These are phyloP conservation scores for Hymenoscyphus salicellus DNA, from an alignment of 2,329 filamentous ascomycete genomes.

Conservation along the genomic window DNA sequence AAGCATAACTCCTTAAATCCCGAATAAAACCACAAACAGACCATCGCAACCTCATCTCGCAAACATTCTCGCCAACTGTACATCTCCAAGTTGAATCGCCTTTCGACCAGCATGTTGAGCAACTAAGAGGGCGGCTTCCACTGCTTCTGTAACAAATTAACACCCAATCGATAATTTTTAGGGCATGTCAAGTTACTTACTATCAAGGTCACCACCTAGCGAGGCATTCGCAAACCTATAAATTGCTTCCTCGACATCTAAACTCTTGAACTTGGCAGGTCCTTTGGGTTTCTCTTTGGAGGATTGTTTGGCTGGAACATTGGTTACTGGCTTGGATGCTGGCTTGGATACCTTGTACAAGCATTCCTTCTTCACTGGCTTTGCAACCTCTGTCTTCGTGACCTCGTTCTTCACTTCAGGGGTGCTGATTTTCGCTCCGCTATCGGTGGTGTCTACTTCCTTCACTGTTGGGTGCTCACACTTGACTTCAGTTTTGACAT, in stretches of 20 bases:
- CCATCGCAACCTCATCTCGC: neutral
- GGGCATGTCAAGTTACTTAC: neutral
- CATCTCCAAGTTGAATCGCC: neutral
- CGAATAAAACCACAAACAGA: neutral
- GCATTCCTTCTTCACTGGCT: neutral
- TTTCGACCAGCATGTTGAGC: neutral
- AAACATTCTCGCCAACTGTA: neutral
- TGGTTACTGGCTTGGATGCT: neutral
- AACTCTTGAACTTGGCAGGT: neutral
- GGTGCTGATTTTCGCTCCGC: neutral
- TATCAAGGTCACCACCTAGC: neutral
- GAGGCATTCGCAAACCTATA: neutral
- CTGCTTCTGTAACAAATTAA: neutral
- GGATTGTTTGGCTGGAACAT: neutral
- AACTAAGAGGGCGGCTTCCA: neutral
- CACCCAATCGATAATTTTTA: neutral
- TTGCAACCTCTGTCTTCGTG: neutral
- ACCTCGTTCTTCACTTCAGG: neutral
- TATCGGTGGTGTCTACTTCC: neutral
- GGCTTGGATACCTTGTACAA: neutral
- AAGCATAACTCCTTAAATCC: no score
- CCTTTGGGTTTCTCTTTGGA: neutral
- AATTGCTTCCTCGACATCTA: neutral
- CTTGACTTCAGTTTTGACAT: neutral
- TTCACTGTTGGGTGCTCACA: neutral